Percentiles rank a stretch among this genome's conserved stretches.
These are phyloP conservation scores for Ophiostoma montium DNA, from an alignment of 2,329 filamentous ascomycete genomes.

Conservation along the genomic window DNA sequence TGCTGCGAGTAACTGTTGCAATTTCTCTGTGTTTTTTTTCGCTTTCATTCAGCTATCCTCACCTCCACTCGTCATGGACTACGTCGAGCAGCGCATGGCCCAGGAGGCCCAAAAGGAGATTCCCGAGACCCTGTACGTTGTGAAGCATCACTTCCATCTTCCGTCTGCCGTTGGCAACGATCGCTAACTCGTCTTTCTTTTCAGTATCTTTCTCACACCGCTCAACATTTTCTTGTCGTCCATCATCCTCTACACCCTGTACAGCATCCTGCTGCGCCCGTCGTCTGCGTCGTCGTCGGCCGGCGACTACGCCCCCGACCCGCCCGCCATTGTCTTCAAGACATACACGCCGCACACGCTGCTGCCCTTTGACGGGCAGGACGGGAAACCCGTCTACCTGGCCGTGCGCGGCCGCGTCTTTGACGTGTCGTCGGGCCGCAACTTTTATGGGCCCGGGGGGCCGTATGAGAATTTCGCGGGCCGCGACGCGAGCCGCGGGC, in stretches of 20 bases:
- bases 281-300: slow-evolving; percentile 29
- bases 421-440: slow-evolving; percentile 72
- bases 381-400: slow-evolving; percentile 66
- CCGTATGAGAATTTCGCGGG: slow-evolving; percentile 96
- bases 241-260: slow-evolving; percentile 43
- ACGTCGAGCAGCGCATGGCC: slow-evolving; percentile 41
- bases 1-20: too few species aligned
- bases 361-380: slow-evolving; percentile 69
- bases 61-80: slow-evolving; percentile 35
- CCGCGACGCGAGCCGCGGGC: slow-evolving; percentile 72
- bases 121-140: slow-evolving; percentile 6
- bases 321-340: slow-evolving; percentile 46
- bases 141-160: neutral
- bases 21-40: too few species aligned
- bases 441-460: slow-evolving; percentile 93
- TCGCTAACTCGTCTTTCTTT: neutral
- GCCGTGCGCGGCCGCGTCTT: slow-evolving; percentile 87
- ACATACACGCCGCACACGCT: slow-evolving; percentile 67
- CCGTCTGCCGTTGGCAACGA: too few species aligned
- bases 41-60: too few species aligned
- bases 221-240: slow-evolving; percentile 47
- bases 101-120: slow-evolving; percentile 33
- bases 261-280: slow-evolving; percentile 39
- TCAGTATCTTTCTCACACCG: slow-evolving; percentile 40
- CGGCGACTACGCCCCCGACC: slow-evolving; percentile 33